Conservation (phyloP, 129 eudicot species). For the Saussurea involucrata region DNA sequence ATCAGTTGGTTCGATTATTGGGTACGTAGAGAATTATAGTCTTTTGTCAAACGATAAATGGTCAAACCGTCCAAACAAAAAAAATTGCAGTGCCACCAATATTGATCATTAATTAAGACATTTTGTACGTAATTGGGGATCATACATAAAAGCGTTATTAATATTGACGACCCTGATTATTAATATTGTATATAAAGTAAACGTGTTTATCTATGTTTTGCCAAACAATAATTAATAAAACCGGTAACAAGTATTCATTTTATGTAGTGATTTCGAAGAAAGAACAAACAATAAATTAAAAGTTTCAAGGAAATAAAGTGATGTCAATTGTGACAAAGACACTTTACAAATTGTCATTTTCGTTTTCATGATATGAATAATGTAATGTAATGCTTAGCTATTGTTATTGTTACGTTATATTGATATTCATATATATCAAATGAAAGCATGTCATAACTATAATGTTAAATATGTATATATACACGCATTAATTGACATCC, state of each 20-base stretch:
- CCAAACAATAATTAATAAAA: not conserved
- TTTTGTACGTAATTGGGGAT: not conserved
- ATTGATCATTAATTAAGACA: not conserved
- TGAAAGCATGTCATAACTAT: not conserved
- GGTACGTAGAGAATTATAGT: not conserved
- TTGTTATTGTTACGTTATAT: not conserved
- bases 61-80: not conserved
- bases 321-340: conserved; percentile 4
- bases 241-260: not conserved
- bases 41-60: not conserved
- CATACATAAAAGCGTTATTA: not conserved
- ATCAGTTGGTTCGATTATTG: not conserved
- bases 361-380: not conserved
- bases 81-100: not conserved
- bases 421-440: not conserved
- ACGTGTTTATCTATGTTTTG: not conserved
- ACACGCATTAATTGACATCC: too few relatives aligned
- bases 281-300: not conserved
- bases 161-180: not conserved
- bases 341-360: conserved; percentile 15
- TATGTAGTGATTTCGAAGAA: not conserved
- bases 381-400: not conserved
- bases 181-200: not conserved
- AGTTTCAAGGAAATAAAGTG: not conserved
- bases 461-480: too few relatives aligned